These are phyloP conservation scores for Lathyrus oleraceus DNA, from an alignment of 306 rosid genomes.

Conservation along the genomic window DNA sequence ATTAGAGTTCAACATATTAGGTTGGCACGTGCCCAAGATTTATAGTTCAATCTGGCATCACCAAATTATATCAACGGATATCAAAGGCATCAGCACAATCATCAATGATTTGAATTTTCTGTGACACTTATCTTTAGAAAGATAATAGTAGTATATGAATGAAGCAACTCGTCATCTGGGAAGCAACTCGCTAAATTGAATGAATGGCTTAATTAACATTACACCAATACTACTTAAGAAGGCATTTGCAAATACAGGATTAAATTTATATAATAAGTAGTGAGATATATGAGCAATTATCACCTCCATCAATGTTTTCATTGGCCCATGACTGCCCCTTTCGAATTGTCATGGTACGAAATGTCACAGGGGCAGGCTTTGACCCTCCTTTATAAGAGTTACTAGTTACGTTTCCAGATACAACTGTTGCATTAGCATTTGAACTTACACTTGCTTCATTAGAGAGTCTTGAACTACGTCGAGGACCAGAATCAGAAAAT, in stretches of 20 bases:
- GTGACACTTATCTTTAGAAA: conserved; percentile 9
- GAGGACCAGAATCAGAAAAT: conserved; percentile 94
- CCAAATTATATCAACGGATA: conserved; percentile 27
- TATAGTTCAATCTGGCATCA: conserved; percentile 19
- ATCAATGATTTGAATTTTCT: conserved; percentile 18
- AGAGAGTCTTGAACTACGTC: conserved; percentile 88
- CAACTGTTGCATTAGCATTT: conserved; percentile 55
- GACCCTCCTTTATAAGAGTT: conserved; percentile 81
- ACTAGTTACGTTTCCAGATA: conserved; percentile 66
- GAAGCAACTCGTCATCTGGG: conserved; percentile 9
- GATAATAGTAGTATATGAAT: conserved; percentile 5
- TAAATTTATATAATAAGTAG: conserved; percentile 11
- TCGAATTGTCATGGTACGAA: conserved; percentile 68
- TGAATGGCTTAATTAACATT: neutral
- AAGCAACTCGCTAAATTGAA: conserved; percentile 20
- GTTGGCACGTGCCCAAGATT: neutral
- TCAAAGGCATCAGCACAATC: conserved; percentile 18
- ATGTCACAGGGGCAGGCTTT: conserved; percentile 70
- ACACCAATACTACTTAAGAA: conserved; percentile 18
- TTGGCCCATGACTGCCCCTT: conserved; percentile 87
- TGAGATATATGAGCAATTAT: conserved; percentile 16
- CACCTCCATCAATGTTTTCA: conserved; percentile 90
- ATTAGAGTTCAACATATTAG: conserved; percentile 30
- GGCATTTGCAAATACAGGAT: conserved; percentile 9
- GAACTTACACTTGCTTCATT: conserved; percentile 62